Evolutionary conservation across 2,329 filamentous ascomycete species (phyloP).

Genomic region (Penicillium sp.): DNA sequence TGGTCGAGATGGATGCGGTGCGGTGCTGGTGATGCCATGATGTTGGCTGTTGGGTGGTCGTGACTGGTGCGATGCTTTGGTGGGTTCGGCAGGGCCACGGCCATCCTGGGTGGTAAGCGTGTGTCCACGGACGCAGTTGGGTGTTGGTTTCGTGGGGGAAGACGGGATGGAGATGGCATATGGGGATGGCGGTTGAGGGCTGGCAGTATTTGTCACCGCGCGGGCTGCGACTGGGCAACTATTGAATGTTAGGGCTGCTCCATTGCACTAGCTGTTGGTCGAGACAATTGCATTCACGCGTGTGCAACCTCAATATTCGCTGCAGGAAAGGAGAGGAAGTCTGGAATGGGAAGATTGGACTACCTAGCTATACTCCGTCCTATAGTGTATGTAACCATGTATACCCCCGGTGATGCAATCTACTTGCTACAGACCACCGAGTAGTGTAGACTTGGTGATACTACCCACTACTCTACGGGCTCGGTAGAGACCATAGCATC

Average conservation of each 20-base stretch:
- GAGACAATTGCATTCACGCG: slow-evolving; percentile 5
- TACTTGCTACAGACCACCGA: too few species aligned
- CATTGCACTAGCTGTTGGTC: too few species aligned
- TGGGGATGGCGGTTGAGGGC: not conserved
- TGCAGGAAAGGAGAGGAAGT: too few species aligned
- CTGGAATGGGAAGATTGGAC: too few species aligned
- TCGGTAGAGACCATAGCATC: too few species aligned
- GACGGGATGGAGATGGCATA: not conserved
- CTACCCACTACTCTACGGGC: too few species aligned
- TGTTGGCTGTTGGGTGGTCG: not conserved
- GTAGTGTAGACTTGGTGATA: too few species aligned
- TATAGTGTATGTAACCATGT: too few species aligned
- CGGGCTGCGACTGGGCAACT: too few species aligned
- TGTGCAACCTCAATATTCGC: not conserved
- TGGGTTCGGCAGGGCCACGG: not conserved
- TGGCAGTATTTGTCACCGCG: too few species aligned
- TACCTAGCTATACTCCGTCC: not conserved
- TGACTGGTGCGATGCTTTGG: not conserved
- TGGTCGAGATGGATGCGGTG: not conserved
- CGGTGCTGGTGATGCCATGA: not conserved
- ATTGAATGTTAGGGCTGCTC: not conserved
- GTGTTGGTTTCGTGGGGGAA: not conserved
- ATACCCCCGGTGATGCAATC: too few species aligned
- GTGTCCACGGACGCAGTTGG: not conserved
- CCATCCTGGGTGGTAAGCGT: not conserved